phyloP scores from a whole-genome alignment of 2,329 filamentous ascomycete genomes.

The Ceratocystis lukuohia region DNA sequence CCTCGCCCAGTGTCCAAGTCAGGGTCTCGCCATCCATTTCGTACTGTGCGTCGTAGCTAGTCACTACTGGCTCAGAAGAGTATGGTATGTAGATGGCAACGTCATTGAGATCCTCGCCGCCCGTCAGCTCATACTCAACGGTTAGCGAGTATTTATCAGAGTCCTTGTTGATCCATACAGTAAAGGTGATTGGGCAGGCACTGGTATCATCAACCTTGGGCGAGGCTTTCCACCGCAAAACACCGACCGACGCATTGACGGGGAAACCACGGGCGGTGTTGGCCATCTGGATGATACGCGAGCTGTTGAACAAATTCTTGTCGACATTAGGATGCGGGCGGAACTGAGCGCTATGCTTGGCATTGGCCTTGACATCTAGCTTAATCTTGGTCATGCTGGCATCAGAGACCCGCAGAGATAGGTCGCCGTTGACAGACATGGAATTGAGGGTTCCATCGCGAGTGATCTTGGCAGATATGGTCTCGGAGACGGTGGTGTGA shows the following conservation, averaged over 20 bases:
- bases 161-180: slow-evolving; percentile 91
- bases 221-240: slow-evolving; percentile 81
- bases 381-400: slow-evolving; percentile 83
- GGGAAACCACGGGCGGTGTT: slow-evolving; percentile 83
- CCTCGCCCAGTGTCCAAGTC: slow-evolving; percentile 82
- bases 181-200: slow-evolving; percentile 85
- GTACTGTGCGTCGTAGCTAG: slow-evolving; percentile 87
- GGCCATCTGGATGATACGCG: slow-evolving; percentile 77
- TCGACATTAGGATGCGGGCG: slow-evolving; percentile 95
- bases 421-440: slow-evolving; percentile 79
- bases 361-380: slow-evolving; percentile 60
- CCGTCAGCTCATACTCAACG: slow-evolving; percentile 87
- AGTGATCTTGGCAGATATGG: slow-evolving; percentile 79
- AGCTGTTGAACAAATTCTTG: slow-evolving; percentile 68
- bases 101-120: slow-evolving; percentile 63
- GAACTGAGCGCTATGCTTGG: slow-evolving; percentile 78
- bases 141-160: slow-evolving; percentile 77
- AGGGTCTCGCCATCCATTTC: slow-evolving; percentile 85
- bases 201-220: slow-evolving; percentile 68
- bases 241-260: slow-evolving; percentile 82
- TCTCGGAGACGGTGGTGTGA: slow-evolving; percentile 75
- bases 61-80: slow-evolving; percentile 70
- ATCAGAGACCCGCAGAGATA: slow-evolving; percentile 82
- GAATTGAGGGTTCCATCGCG: slow-evolving; percentile 78
- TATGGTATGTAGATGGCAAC: slow-evolving; percentile 84